These are phyloP conservation scores for Dillenia turbinata DNA, from an alignment of 164 flowering plant species.

Conservation along the genomic window DNA sequence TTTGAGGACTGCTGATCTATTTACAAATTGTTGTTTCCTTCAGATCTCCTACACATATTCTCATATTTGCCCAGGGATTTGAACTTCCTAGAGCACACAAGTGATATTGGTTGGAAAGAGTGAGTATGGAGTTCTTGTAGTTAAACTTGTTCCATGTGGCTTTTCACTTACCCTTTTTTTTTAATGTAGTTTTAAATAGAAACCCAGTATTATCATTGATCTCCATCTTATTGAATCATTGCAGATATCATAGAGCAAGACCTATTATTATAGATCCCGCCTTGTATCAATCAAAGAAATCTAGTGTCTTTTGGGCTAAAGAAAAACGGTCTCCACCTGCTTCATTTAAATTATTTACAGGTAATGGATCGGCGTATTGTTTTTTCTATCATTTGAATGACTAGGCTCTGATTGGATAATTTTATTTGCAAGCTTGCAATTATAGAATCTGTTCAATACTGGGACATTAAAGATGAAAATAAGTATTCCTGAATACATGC, in stretches of 20 bases:
- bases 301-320: conserved; percentile 79
- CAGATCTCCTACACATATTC: conserved; percentile 83
- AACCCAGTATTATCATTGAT: conserved; percentile 1
- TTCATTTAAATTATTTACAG: conserved; percentile 78
- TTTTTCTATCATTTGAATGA: background rate
- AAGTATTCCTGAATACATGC: no score
- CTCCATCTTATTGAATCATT: conserved; percentile 5
- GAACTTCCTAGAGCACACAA: conserved; percentile 87
- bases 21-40: conserved; percentile 9
- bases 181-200: background rate
- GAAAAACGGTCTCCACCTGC: conserved; percentile 72
- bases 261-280: conserved; percentile 90
- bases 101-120: conserved; percentile 90
- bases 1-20: background rate
- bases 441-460: no score
- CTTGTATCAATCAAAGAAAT: conserved; percentile 64
- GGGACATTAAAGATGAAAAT: no score
- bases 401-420: background rate
- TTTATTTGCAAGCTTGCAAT: no score
- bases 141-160: conserved; percentile 3
- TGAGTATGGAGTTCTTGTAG: conserved; percentile 31
- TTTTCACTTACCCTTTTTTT: background rate
- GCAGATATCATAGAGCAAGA: conserved; percentile 66
- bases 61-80: conserved; percentile 80
- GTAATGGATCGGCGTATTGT: conserved; percentile 22